Conservation (phyloP, 164 flowering plant species). For the Saururus chinensis region DNA sequence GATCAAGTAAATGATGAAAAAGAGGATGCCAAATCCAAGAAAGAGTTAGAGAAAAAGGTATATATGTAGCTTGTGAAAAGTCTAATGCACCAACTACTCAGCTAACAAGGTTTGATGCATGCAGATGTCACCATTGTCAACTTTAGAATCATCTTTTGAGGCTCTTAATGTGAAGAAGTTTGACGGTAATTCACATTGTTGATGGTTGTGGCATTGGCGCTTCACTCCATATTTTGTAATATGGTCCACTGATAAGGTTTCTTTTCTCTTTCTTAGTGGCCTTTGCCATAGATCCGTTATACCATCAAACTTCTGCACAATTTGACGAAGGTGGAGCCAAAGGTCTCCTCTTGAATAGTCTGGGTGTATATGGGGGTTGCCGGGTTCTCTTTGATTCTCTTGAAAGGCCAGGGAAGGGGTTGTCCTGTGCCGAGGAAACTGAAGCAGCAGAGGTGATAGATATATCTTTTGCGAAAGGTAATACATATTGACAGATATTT, state of each 20-base stretch:
- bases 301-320: constrained; percentile 94
- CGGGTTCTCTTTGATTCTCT: constrained; percentile 85
- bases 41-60: constrained; percentile 69
- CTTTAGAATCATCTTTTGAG: constrained; percentile 87
- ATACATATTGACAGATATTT: constrained; percentile 11
- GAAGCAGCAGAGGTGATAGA: constrained; percentile 48
- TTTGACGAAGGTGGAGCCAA: constrained; percentile 99
- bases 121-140: constrained; percentile 86
- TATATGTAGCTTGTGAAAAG: not conserved
- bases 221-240: not conserved
- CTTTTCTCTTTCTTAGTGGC: constrained; percentile 43
- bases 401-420: constrained; percentile 74
- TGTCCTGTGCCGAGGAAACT: constrained; percentile 17
- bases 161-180: constrained; percentile 87
- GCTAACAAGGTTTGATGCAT: constrained; percentile 13
- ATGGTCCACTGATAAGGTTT: not conserved
- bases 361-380: constrained; percentile 90
- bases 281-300: constrained; percentile 90
- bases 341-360: constrained; percentile 87
- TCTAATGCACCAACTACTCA: not conserved
- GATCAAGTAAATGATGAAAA: constrained; percentile 22
- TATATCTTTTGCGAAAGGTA: constrained; percentile 76
- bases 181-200: constrained; percentile 46
- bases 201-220: not conserved
- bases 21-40: constrained; percentile 38